Conservation (phyloP, 805 yeast genomes). For the Allodekkera sacchari region DNA sequence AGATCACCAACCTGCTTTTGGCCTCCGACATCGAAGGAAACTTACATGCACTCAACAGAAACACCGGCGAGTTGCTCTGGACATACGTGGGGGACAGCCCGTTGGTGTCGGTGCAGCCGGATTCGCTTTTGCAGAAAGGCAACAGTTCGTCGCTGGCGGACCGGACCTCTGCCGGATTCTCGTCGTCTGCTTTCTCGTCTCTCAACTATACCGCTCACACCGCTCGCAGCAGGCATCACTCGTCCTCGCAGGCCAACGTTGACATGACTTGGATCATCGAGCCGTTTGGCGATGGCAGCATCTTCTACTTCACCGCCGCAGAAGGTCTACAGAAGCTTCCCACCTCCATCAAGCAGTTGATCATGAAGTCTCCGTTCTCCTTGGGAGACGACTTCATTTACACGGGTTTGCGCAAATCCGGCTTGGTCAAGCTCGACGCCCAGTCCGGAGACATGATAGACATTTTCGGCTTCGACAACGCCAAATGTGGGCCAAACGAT, state of each 20-base stretch:
- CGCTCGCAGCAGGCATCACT: slow-evolving; percentile 1
- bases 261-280: slow-evolving; percentile 78
- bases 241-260: slow-evolving; percentile 1
- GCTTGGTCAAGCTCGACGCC: slow-evolving; percentile 66
- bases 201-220: not conserved
- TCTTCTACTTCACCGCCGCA: slow-evolving; percentile 70
- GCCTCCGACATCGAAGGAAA: slow-evolving; percentile 84
- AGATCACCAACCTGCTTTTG: slow-evolving; percentile 46
- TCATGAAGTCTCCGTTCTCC: slow-evolving; percentile 80
- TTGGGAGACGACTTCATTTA: slow-evolving; percentile 75
- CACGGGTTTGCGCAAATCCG: slow-evolving; percentile 75
- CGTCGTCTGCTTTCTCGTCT: slow-evolving; percentile 1
- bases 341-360: slow-evolving; percentile 66
- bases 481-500: slow-evolving; percentile 3
- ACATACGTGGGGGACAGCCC: slow-evolving; percentile 59
- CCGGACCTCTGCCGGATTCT: slow-evolving; percentile 1
- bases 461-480: slow-evolving; percentile 39
- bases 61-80: slow-evolving; percentile 74
- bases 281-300: slow-evolving; percentile 76
- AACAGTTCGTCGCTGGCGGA: not conserved
- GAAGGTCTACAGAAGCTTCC: slow-evolving; percentile 78
- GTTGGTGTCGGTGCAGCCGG: slow-evolving; percentile 34
- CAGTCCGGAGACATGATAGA: slow-evolving; percentile 65
- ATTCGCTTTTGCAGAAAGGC: slow-evolving; percentile 2
- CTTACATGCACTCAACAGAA: slow-evolving; percentile 69